Conservation (phyloP, 129 eudicot genomes). For the sunflower (Helianthus annuus) region HanXRQr2.0-SUNRISE NC_035441.2:21301591-21302090, state of each 20-base stretch:
- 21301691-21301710: too few species aligned
- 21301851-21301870: conserved; percentile 38
- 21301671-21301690: too few species aligned
- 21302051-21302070: conserved; percentile 1
- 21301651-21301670: too few species aligned
- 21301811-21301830: not conserved
- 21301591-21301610: too few species aligned
- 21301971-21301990: conserved; percentile 20
- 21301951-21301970: conserved; percentile 30
- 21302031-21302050: conserved; percentile 35
- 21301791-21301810: not conserved
- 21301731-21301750: too few species aligned
- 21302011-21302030: conserved; percentile 32
- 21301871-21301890: conserved; percentile 37
- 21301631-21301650: too few species aligned
- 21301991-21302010: conserved; percentile 34
- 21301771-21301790: too few species aligned
- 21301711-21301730: too few species aligned
- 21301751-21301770: too few species aligned
- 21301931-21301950: conserved; percentile 21
- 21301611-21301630: too few species aligned
- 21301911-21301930: conserved; percentile 30
- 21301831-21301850: conserved; percentile 11
- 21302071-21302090: conserved; percentile 3
- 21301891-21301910: conserved; percentile 22